These are phyloP conservation scores for Tetrapyrgos nigripes DNA, from an alignment of 1,284 basidiomycete species.

Conservation along the genomic window DNA sequence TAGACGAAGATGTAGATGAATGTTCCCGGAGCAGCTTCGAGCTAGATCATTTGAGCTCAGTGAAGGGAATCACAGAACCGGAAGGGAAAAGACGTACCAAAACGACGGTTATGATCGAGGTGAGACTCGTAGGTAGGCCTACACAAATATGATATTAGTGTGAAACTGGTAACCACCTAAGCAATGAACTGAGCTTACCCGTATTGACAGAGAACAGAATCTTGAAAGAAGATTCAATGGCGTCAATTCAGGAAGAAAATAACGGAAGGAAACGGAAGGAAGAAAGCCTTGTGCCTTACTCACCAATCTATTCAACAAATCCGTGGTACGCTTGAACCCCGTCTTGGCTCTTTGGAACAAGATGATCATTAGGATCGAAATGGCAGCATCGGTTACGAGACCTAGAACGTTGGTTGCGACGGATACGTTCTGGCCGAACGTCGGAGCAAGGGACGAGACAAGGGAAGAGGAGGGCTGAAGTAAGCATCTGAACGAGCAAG, in stretches of 20 bases:
- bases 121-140: slow-evolving; percentile 16
- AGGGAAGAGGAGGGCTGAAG: not conserved
- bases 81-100: not conserved
- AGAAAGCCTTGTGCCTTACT: not conserved
- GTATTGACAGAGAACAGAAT: slow-evolving; percentile 20
- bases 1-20: slow-evolving; percentile 17
- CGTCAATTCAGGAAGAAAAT: too few relatives aligned
- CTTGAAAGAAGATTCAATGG: not conserved
- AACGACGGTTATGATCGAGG: slow-evolving; percentile 13
- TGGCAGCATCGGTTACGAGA: slow-evolving; percentile 8
- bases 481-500: too few relatives aligned
- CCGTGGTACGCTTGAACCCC: slow-evolving; percentile 15
- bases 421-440: slow-evolving; percentile 3
- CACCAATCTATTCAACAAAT: slow-evolving; percentile 19
- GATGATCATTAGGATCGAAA: slow-evolving; percentile 14
- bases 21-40: slow-evolving; percentile 13
- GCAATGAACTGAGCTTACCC: slow-evolving; percentile 1
- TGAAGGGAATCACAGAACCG: not conserved
- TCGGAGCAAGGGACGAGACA: not conserved
- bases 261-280: not conserved
- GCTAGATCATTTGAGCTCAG: not conserved
- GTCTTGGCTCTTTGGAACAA: slow-evolving; percentile 18
- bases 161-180: not conserved
- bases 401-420: slow-evolving; percentile 9
- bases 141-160: not conserved